Conservation (phyloP, 768 basidiomycete species). For the Pleurotus djamor region DNA sequence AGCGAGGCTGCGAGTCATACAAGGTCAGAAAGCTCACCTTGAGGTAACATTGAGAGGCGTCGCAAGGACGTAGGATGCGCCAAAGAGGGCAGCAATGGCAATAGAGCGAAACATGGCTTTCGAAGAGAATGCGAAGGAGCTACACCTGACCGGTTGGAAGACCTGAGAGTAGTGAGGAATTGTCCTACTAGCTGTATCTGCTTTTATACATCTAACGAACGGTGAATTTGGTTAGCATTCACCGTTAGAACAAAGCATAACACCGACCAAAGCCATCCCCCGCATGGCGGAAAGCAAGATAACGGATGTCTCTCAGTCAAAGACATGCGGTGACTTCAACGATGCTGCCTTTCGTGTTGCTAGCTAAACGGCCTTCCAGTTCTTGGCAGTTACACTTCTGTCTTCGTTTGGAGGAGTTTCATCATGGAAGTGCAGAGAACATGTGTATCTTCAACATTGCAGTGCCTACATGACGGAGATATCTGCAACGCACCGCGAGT, state of each 20-base stretch:
- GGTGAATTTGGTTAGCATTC: not conserved
- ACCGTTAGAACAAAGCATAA: not conserved
- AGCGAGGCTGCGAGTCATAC: not conserved
- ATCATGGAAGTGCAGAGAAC: not conserved
- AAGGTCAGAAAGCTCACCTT: conserved; percentile 13
- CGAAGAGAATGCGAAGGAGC: not conserved
- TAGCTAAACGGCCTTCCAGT: too few species aligned
- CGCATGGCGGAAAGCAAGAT: not conserved
- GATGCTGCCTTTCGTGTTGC: too few species aligned
- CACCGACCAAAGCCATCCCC: not conserved
- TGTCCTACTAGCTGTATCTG: too few species aligned
- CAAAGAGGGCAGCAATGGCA: conserved; percentile 23
- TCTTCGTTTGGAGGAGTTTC: too few species aligned
- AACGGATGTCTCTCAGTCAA: not conserved
- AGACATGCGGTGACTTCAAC: not conserved
- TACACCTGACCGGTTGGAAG: not conserved
- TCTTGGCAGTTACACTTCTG: too few species aligned
- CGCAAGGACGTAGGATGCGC: conserved; percentile 22
- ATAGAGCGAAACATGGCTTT: conserved; percentile 22
- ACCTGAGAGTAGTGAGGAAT: not conserved
- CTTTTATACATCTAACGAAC: not conserved
- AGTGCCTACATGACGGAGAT: not conserved
- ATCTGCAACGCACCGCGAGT: not conserved
- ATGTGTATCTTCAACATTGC: not conserved
- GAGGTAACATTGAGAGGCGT: conserved; percentile 16